phyloP scores from a whole-genome alignment of 192 early-diverging fungal species.

The Dimargaris xerosporica region DNA sequence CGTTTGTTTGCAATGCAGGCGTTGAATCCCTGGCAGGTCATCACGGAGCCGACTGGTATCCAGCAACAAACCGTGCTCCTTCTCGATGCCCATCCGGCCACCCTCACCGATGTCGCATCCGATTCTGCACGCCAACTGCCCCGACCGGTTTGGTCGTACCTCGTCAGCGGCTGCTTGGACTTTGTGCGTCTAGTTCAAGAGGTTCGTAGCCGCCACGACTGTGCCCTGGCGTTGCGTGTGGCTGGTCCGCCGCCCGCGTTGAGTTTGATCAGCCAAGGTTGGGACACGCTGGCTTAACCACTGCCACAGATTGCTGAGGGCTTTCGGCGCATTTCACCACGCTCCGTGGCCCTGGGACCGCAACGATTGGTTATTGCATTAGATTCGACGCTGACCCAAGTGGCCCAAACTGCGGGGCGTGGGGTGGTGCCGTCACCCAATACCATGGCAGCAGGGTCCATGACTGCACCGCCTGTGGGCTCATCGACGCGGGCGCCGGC shows the following conservation, averaged over 20 bases:
- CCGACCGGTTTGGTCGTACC: neutral
- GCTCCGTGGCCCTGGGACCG: neutral
- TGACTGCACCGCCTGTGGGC: too few species aligned
- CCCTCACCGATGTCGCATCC: neutral
- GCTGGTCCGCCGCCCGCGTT: conserved; percentile 2
- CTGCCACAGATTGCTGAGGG: neutral
- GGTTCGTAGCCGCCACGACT: neutral
- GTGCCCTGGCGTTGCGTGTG: neutral
- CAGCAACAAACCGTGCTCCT: neutral
- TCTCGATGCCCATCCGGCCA: neutral
- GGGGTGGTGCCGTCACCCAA: neutral
- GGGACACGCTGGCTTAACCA: neutral
- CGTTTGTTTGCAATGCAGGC: neutral
- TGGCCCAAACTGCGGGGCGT: neutral
- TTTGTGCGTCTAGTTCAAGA: neutral
- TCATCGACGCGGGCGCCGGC: too few species aligned
- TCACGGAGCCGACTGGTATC: neutral
- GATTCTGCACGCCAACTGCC: neutral
- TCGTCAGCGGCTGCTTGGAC: conserved; percentile 1
- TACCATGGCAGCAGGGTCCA: too few species aligned
- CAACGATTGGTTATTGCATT: neutral
- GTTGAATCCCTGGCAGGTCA: neutral
- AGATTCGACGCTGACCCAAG: neutral
- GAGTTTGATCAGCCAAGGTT: neutral
- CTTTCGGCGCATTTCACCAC: neutral